These are phyloP conservation scores for Solanum arcanum DNA, from an alignment of 257 asterid species.

Conservation along the genomic window DNA sequence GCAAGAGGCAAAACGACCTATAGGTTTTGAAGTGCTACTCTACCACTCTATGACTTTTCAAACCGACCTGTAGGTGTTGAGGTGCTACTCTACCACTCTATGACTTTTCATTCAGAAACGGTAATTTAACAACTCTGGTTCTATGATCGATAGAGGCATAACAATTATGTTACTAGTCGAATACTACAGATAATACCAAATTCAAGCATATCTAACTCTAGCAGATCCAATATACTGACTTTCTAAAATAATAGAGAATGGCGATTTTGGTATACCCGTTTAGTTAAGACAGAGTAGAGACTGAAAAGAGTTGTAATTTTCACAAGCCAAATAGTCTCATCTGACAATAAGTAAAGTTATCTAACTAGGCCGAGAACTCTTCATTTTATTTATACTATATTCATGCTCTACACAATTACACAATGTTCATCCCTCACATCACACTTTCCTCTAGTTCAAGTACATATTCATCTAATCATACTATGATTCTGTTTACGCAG, in stretches of 20 bases:
- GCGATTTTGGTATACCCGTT: background rate
- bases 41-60: background rate
- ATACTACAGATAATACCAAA: background rate
- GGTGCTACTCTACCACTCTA: too few relatives aligned
- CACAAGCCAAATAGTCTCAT: too few relatives aligned
- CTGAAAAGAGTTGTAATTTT: background rate
- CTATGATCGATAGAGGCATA: background rate
- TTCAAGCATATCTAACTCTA: background rate
- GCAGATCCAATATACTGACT: background rate
- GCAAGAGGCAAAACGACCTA: background rate
- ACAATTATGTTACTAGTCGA: background rate
- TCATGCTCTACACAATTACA: too few relatives aligned
- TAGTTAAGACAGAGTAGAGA: background rate
- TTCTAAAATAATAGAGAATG: background rate
- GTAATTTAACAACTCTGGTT: background rate
- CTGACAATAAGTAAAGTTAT: too few relatives aligned
- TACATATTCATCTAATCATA: too few relatives aligned
- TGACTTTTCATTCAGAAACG: background rate
- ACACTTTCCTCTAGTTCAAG: too few relatives aligned
- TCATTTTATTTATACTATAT: too few relatives aligned
- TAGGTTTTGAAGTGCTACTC: background rate
- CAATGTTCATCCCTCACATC: too few relatives aligned
- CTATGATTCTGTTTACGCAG: too few relatives aligned
- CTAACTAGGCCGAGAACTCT: too few relatives aligned
- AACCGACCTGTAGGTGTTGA: too few relatives aligned